These are phyloP conservation scores for Diaporthe sp. DNA, from an alignment of 2,329 filamentous ascomycete genomes.

Conservation along the genomic window DNA sequence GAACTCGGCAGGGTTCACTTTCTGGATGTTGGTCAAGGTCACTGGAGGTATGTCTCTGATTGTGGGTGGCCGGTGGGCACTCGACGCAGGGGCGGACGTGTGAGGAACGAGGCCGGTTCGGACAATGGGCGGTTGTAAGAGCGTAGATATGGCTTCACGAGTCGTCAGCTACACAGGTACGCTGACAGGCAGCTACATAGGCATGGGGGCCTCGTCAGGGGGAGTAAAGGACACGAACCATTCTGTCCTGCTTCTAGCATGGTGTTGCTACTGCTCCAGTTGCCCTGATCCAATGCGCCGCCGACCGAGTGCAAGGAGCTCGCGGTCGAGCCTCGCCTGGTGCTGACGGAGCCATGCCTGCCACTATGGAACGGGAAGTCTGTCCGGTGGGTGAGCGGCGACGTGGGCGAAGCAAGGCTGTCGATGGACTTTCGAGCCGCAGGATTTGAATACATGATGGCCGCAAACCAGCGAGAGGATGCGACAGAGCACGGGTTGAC, in stretches of 20 bases:
- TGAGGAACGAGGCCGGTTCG: conserved; percentile 88
- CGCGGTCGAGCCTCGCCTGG: conserved; percentile 82
- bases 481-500: conserved; percentile 24
- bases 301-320: conserved; percentile 92
- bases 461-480: background rate
- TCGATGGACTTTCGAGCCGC: conserved; percentile 75
- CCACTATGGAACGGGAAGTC: conserved; percentile 70
- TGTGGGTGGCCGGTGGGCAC: conserved; percentile 84
- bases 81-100: conserved; percentile 76
- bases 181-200: background rate
- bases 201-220: background rate
- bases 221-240: conserved; percentile 62
- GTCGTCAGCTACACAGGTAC: conserved; percentile 32
- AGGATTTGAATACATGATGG: conserved; percentile 70
- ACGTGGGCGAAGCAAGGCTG: conserved; percentile 67
- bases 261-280: conserved; percentile 66
- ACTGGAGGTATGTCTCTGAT: conserved; percentile 93
- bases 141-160: conserved; percentile 83
- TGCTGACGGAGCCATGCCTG: conserved; percentile 39
- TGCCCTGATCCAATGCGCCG: conserved; percentile 78
- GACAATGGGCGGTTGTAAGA: conserved; percentile 92
- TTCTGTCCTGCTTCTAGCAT: conserved; percentile 84
- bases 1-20: conserved; percentile 84
- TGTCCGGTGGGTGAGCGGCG: conserved; percentile 61
- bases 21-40: conserved; percentile 87